Evolutionary conservation across 805 yeast species (phyloP), one percentile per base, ranked within the genome.

Genomic region (Pichia membranifaciens): DNA sequence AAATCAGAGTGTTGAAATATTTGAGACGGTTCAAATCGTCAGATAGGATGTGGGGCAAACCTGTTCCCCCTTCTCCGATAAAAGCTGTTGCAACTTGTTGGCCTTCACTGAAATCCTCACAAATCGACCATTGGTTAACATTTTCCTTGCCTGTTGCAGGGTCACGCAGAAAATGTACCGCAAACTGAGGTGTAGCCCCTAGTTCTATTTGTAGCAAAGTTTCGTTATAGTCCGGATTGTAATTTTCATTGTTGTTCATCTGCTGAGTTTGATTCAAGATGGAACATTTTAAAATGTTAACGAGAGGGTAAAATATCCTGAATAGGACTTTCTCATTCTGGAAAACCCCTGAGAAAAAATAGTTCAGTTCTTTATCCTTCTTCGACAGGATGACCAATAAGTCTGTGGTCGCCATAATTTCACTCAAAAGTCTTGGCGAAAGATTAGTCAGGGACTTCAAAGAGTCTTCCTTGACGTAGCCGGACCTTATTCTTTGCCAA

Each of bases 31-130:
- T 66, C 18, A 58, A 50, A 21, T 69, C 61, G 1, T 91, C 93
- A 21, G 78, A 81, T 35, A 84, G 64, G 2, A 82, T 77, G 63
- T 85, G 93, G 1, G 90, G 89, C 13, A 79, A 70, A 18, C 75
- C 74, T 3, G 79, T 70, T 2, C 87, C 86, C 3, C 79, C 80
- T 28, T 73, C 76, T 16, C 74, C 72, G 28, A 72, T 68, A 58
- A 70, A 79, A 0, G 93, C 91, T 49, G 73, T 75, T 46, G 78
- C 79, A 5, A 86, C 93, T 59, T 85, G 91, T 57, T 83, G 88
- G 13, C 87, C 90, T 57, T 85, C 93, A 49, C 87, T 81, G 54
- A 86, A 86, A 64, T 86, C 95, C 49, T 84, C 91, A 64, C 91
- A 84, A 22, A 84, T 81, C 1, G 86, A 81, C 90, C 90, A 83